Evolutionary conservation across 2,329 filamentous ascomycete genomes (phyloP), one percentile per base, ranked within the genome.

Genomic region (Cyclaneusma minus): DNA sequence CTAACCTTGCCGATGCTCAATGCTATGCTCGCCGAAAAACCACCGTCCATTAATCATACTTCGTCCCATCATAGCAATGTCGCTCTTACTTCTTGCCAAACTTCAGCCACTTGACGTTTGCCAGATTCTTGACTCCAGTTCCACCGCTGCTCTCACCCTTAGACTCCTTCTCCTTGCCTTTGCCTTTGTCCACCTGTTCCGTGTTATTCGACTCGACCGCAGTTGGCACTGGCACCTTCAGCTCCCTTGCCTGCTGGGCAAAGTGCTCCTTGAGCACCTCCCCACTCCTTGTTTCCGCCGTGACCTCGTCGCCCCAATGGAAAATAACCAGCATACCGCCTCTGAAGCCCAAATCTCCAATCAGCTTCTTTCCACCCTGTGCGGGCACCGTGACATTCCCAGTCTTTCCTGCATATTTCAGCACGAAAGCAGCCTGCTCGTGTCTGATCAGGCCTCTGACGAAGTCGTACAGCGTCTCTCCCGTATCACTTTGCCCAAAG

Each of bases 281-380:
- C 15, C n/a, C 14, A 16, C 61, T 62, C 32, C 73, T 59, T 4
- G 62, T 64, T 7, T 61, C 54, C 2, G 54, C 42, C n/a, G 64
- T 58, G 2, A 73, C 77, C 19, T 50, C 58, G 24, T 74, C 64
- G 12, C 71, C 68, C 80, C 83, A 92, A 1, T 71, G 53, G 33
- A 92, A 65, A 32, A 76, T 87, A 22, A 94, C 56, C 6, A 92
- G 56, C 16, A 85, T 73, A 17, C 70, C 64, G 5, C 73, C 72
- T 3, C 62, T 64, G 35, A 94, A 65, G 9, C 73, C 69, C 38
- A 92, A 64, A 30, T 75, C 70, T 27, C 64, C 60, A 30, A 94
- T 79, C n/a, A 94, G 55, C 22, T 48, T 64, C 44, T 62, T 62
- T 18, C 51, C 47, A 6, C 51, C 50, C 23, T 55, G 55, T 8